Conservation (phyloP, 1,284 basidiomycete genomes). For the Golubevia pallescens region DNA sequence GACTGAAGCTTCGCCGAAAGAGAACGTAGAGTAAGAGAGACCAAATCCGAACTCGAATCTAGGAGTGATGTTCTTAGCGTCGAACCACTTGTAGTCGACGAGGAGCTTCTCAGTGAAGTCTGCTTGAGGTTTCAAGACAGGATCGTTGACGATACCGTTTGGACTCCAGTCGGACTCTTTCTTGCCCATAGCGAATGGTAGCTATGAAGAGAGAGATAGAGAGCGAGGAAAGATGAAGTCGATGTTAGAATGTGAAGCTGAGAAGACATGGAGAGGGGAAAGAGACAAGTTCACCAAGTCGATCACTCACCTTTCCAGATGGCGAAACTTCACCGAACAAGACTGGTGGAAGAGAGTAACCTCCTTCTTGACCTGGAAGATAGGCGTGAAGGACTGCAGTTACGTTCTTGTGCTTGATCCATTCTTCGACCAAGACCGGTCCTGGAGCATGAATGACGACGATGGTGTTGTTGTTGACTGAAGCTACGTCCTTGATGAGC, state of each 20-base stretch:
- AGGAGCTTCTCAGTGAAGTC: not conserved
- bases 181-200: conserved; percentile 23
- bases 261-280: no score
- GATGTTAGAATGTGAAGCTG: no score
- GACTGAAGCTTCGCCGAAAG: conserved; percentile 14
- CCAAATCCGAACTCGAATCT: not conserved
- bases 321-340: conserved; percentile 29
- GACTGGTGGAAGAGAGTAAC: conserved; percentile 21
- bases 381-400: conserved; percentile 25
- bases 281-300: no score
- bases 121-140: not conserved
- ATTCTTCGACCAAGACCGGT: conserved; percentile 23
- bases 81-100: conserved; percentile 1
- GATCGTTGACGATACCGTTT: no score
- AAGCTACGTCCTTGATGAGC: conserved; percentile 25
- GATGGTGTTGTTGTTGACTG: conserved; percentile 34
- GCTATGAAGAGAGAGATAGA: no score
- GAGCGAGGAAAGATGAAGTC: no score
- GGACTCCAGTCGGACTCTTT: conserved; percentile 10
- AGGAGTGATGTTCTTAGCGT: conserved; percentile 3
- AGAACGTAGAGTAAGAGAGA: conserved; percentile 3
- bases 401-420: conserved; percentile 31
- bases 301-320: conserved; percentile 20
- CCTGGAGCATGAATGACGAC: conserved; percentile 29
- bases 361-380: conserved; percentile 32